phyloP scores from a whole-genome alignment of 805 yeast species.

The Wickerhamiella azyma region DNA sequence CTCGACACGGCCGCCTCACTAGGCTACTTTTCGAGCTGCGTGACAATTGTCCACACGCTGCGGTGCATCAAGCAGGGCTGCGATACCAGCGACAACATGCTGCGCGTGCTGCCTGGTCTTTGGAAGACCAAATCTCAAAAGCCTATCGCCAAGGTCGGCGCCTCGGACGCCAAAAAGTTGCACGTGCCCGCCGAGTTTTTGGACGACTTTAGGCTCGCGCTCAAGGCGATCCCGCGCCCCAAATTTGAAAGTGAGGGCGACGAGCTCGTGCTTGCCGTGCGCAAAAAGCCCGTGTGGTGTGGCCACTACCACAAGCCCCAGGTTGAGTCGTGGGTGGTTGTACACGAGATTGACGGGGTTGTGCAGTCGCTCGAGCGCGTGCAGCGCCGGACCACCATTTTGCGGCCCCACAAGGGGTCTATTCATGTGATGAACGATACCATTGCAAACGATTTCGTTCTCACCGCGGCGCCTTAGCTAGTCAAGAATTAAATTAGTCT shows the following conservation, averaged over 20 bases:
- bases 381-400: constrained; percentile 35
- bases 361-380: constrained; percentile 60
- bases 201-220: constrained; percentile 39
- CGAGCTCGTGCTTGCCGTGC: constrained; percentile 25
- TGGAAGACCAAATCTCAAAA: constrained; percentile 8
- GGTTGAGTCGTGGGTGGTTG: constrained; percentile 84
- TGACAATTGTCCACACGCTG: constrained; percentile 55
- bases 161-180: constrained; percentile 27
- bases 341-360: constrained; percentile 41
- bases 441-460: constrained; percentile 16
- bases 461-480: background rate
- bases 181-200: constrained; percentile 31
- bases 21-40: constrained; percentile 53
- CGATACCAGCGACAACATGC: constrained; percentile 12
- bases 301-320: constrained; percentile 83
- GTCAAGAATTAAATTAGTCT: background rate
- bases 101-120: constrained; percentile 16
- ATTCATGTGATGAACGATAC: constrained; percentile 19
- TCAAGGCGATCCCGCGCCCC: constrained; percentile 51
- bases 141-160: constrained; percentile 22
- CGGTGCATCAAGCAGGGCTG: constrained; percentile 72
- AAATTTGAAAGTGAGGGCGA: constrained; percentile 16
- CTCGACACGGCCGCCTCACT: constrained; percentile 80
- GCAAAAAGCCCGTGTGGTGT: constrained; percentile 40
- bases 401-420: constrained; percentile 8